phyloP scores from a whole-genome alignment of 23 red algal genomes.

The Gracilariopsis chorda region DNA sequence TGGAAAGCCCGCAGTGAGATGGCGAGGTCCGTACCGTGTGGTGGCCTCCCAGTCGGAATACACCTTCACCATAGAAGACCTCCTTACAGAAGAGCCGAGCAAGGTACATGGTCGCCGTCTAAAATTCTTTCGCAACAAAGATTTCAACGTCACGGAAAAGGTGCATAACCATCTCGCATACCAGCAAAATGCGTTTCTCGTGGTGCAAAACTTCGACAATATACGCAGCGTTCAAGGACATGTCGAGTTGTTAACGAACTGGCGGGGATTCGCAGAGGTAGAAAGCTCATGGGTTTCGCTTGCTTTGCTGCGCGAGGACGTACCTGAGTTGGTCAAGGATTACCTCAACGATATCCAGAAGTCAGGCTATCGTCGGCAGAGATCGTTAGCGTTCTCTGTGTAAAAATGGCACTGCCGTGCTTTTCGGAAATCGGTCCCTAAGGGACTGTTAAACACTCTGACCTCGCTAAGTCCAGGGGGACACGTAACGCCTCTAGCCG shows the following conservation, averaged over 20 bases:
- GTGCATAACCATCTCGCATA: background rate
- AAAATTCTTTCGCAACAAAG: background rate
- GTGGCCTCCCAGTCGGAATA: background rate
- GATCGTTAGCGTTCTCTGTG: too few relatives aligned
- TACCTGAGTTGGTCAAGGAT: background rate
- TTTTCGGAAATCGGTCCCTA: too few relatives aligned
- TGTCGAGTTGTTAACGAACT: background rate
- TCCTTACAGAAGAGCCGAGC: background rate
- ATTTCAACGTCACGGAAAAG: background rate
- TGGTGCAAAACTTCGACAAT: background rate
- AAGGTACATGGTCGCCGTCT: background rate
- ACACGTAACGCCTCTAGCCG: too few relatives aligned
- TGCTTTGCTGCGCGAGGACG: background rate
- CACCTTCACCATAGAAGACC: constrained; percentile 18
- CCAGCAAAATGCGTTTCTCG: background rate
- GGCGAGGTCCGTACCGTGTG: background rate
- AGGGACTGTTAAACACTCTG: too few relatives aligned
- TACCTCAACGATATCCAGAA: too few relatives aligned
- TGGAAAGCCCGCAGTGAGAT: background rate
- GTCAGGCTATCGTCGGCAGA: too few relatives aligned
- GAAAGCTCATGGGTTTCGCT: background rate
- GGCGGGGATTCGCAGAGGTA: background rate
- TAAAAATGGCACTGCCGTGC: too few relatives aligned
- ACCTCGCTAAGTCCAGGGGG: too few relatives aligned
- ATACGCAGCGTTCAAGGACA: background rate